Evolutionary conservation across 176 grass and related monocot genomes (phyloP), one percentile per base, ranked within the genome.

Genomic region (Oryza longistaminata): DNA sequence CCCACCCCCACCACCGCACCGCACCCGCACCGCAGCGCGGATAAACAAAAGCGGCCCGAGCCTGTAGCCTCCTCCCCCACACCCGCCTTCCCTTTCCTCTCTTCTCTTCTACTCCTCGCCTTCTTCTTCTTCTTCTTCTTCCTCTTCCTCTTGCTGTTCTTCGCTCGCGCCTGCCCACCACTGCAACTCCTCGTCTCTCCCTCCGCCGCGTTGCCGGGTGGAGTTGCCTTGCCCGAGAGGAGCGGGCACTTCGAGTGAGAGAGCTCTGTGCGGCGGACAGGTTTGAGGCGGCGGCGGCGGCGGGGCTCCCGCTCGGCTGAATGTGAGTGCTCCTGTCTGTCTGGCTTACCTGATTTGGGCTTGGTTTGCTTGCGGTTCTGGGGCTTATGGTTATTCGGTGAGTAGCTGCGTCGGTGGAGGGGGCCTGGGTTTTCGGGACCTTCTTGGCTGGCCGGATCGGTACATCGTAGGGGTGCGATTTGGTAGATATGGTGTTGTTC

Each of bases 31-130:
- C 39, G 70, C 75, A 70, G 43, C 79, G 52, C 68, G 84, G 88
- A 89, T 93, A 84, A 88, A 96, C 89, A 77, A 93, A 93, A 62
- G 58, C 21, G 58, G 58, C 7, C 77, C 72, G 60, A 22, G 16
- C 37, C 45, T 13, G 13, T 4, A 45, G 69, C 81, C 40, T 2
- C 81, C 40, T 2, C 82, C 79, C 65, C 68, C 21, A 77, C 66
- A 35, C 79, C 37, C 55, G 7, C 76, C 67, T 35, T 67, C 50
- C 78, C 77, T 76, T 77, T 80, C 68, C 6, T 34, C 78, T 53
- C 50, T 15, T 53, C 16, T 35, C 34, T 0, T 35, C 34, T 14
- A 49, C 13, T 64, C 10, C 26, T 1, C 11, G 26, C 83, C 74
- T 52, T 52, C 74, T 40, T 40, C 1, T 37, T 37, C 35, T 37